Evolutionary conservation across 495 filamentous ascomycete genomes (phyloP), one percentile per base, ranked within the genome.

Genomic region (Aspergillus biplanus): DNA sequence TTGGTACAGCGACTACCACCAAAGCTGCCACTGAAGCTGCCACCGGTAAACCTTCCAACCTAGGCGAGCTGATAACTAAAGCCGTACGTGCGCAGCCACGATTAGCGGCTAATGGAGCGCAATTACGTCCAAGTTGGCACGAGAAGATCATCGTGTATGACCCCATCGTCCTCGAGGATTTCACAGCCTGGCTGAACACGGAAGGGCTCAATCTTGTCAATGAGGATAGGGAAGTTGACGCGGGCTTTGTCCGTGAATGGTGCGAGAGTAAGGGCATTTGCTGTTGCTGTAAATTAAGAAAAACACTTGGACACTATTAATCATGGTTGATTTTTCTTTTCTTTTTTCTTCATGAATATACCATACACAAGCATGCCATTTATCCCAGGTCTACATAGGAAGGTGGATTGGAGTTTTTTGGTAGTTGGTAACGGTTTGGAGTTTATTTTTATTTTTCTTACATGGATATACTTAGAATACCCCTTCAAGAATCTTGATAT

Each of bases 121-220:
- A 64, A 27, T 63, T 59, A 62, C 32, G 73, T 77, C 35, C 87
- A 11, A 91, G 82, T 7, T 97, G 91, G 89, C 80, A 96, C 58
- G 89, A 97, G 78, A 94, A 92, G 73, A 97, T 99, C 52, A 81
- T 98, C 16, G 87, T 97, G 76, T 98, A 94, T 71, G 94, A 98
- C 65, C 92, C 96, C 0, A 89, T 99, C 44, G 81, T 95, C 0
- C 71, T 97, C 1, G 95, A 98, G 73, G 95, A 97, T 59, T 77
- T 99, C 8, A 82, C 93, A 6, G 78, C 73, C 2, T 98, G 92
- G 92, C 72, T 99, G 31, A 97, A 97, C 63, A 82, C 81, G 16
- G 86, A 89, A 35, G 88, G 87, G 5, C 67, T 96, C 39, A 79
- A 78, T 7, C 77, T 79, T 16, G 80, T 86, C 0, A 83, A 84